A percentile compares a stretch with the other conserved stretches of the same genome.
phyloP scores from a whole-genome alignment of 305 asterid species.

The Fraxinus velutina region DNA sequence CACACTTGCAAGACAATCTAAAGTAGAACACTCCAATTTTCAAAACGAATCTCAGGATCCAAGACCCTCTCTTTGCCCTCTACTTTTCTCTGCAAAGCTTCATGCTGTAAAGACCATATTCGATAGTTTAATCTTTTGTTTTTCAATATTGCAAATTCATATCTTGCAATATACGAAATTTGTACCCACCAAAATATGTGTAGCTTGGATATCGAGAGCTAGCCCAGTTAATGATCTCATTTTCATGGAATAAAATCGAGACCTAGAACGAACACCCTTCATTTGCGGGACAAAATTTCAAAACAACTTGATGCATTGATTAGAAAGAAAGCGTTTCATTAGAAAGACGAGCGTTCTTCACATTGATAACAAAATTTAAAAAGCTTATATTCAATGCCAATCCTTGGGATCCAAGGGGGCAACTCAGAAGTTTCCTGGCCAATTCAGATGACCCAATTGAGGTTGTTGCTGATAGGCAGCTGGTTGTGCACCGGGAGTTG shows the following conservation, averaged over 20 bases:
- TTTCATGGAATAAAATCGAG: neutral
- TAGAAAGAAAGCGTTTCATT: slow-evolving; percentile 16
- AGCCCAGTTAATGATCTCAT: neutral
- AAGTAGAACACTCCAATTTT: slow-evolving; percentile 24
- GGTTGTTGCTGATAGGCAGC: slow-evolving; percentile 95
- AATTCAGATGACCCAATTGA: slow-evolving; percentile 81
- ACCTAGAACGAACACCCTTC: neutral
- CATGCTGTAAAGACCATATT: neutral
- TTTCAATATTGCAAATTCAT: neutral
- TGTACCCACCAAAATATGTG: neutral
- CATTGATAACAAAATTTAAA: slow-evolving; percentile 38
- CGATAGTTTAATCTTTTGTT: neutral
- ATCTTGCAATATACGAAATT: neutral
- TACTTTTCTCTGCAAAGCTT: slow-evolving; percentile 20
- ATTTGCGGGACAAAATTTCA: slow-evolving; percentile 22
- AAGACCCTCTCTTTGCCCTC: slow-evolving; percentile 10
- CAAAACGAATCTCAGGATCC: slow-evolving; percentile 19
- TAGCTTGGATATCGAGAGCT: neutral
- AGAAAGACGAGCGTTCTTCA: slow-evolving; percentile 33
- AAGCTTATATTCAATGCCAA: slow-evolving; percentile 33
- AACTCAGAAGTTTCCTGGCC: slow-evolving; percentile 73
- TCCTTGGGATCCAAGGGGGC: slow-evolving; percentile 30
- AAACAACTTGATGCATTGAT: slow-evolving; percentile 50
- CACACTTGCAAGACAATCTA: slow-evolving; percentile 35
- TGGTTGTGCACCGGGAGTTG: slow-evolving; percentile 76